Base-by-base conservation (phyloP, 176 grass and related monocot genomes). In the Areca catechu region DNA sequence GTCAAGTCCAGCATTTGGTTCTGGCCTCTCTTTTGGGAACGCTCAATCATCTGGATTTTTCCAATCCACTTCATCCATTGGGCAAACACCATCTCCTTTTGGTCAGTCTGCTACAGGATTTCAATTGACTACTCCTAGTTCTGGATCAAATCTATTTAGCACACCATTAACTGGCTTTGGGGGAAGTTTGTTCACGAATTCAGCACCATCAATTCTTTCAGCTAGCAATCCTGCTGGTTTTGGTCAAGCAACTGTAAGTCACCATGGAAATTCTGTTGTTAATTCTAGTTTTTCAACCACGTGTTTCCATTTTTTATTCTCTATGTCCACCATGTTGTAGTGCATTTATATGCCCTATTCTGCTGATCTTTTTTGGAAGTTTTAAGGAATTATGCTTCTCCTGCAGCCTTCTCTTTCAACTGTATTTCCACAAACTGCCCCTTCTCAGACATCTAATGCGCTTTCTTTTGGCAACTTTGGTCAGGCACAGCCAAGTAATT, bases 31-130 rank as follows among this genome's bases (percentile, higher is more conserved):
- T 18, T 76, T 77, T 22, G 53, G 37, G 15, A 80, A 58, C 60
- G 80, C 86, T 77, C 92, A 84, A 73, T 61, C 91, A 62, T 77
- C 74, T 49, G 86, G 86, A 53, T 50, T 84, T 18, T 84, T 90
- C 71, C 62, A 65, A 24, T 63, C 89, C 18, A 17, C 66, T 60
- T 56, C 79, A 51, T 28, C 83, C 20, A 79, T 79, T 66, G 37
- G 24, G 48, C 79, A 72, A 63, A 74, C 57, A 20, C 54, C 77
- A 20, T 68, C 80, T 4, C 61, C 61, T 19, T 82, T 82, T 56
- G 68, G 62, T 37, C 78, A 82, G 55, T 62, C 78, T 68, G 63
- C 63, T 28, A 58, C 68, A 34, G 77, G 77, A 17, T 83, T 77
- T 64, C 57, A 74, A 59, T 58, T 60, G 56, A 73, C 49, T 47